These are phyloP conservation scores for Melanomma pulvis-pyrius DNA, from an alignment of 495 filamentous ascomycete genomes.

Conservation along the genomic window DNA sequence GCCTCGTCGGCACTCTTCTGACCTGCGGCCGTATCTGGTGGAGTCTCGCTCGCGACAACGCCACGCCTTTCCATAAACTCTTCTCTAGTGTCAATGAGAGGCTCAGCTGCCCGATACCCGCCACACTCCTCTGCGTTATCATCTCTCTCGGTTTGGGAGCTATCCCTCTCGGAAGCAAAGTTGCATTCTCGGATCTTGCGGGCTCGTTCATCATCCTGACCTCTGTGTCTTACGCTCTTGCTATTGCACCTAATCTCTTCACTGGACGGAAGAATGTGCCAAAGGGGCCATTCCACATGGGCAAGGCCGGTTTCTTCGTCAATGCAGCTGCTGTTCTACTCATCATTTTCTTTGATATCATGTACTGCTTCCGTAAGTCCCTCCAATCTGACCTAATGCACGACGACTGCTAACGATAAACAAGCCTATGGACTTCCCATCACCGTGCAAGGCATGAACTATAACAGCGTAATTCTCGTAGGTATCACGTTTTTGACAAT, in stretches of 20 bases:
- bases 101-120: slow-evolving; percentile 62
- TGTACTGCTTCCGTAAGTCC: slow-evolving; percentile 41
- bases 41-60: slow-evolving; percentile 76
- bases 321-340: slow-evolving; percentile 31
- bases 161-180: slow-evolving; percentile 72
- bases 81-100: slow-evolving; percentile 53
- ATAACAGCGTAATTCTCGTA: slow-evolving; percentile 48
- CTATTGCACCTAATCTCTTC: slow-evolving; percentile 73
- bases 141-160: slow-evolving; percentile 67
- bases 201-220: slow-evolving; percentile 75
- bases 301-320: slow-evolving; percentile 22
- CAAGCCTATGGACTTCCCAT: slow-evolving; percentile 33
- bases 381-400: not conserved
- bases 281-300: slow-evolving; percentile 70
- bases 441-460: slow-evolving; percentile 39
- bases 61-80: slow-evolving; percentile 55
- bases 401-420: not conserved
- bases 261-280: slow-evolving; percentile 67
- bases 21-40: slow-evolving; percentile 77
- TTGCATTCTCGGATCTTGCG: slow-evolving; percentile 75
- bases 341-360: slow-evolving; percentile 40
- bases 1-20: slow-evolving; percentile 69
- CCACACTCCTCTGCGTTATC: slow-evolving; percentile 65
- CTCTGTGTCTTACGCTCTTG: slow-evolving; percentile 70
- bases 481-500: slow-evolving; percentile 48